Base-by-base conservation (phyloP, 257 asterid species). In the Solanum microdontum region DNA sequence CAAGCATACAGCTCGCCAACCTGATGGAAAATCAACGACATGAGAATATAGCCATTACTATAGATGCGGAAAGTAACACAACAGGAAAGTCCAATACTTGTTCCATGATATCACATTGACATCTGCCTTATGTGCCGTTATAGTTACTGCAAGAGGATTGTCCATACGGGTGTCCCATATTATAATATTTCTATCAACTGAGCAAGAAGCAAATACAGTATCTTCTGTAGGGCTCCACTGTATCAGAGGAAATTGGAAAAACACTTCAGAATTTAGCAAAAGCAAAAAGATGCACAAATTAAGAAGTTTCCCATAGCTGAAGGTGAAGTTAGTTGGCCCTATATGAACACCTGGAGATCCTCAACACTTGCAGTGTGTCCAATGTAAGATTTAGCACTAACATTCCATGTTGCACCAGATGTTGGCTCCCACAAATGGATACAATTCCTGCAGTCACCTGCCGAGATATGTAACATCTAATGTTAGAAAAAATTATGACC, bases 161-260 rank as follows among this genome's bases (percentile, higher is more conserved):
- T 98, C 97, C 87, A 62, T 24, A 76, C 99, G 98, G 84, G 86
- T 92, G 90, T 97, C 99, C 99, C 99, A 97, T 68, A 97, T 93
- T 14, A 94, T 95, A 87, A 97, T 90, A 88, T 73, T 93, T 34
- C 96, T 93, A 90, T 97, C 99, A 84, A 94, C 99, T 23, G 99
- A 97, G 91, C 98, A 92, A 19, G 99, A 97, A 37, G 99, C 99
- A 75, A 97, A 96, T 23, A 95, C 96, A 83, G 24, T 74, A 26
- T 95, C 93, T 77, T 96, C 98, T 37, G 99, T 90, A 24, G 99
- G 99, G 90, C 99, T 95, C 99, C 99, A 96, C 99, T 96, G 95
- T 86, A 90, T 39, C 88, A 37, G 75, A 84, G 89, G 37, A 86
- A 66, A 69, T 69, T 33, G 30, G 23, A 82, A 89, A 83, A 40